These are phyloP conservation scores for Coemansia sp. DNA, from an alignment of 192 early-diverging fungal species.

Conservation along the genomic window DNA sequence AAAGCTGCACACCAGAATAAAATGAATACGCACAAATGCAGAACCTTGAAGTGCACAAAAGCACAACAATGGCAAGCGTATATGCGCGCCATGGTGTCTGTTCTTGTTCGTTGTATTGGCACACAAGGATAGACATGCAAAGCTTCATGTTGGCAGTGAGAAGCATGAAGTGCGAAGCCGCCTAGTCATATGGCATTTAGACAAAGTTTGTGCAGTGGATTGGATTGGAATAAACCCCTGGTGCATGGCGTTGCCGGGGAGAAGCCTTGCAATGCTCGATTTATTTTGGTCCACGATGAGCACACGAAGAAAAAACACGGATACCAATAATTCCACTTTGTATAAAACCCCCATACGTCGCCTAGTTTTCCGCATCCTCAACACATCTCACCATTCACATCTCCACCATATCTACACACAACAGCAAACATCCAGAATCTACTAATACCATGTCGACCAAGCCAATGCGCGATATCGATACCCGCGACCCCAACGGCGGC, in stretches of 20 bases:
- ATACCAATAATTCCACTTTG: too few relatives aligned
- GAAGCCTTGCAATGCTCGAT: too few relatives aligned
- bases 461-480: conserved; percentile 32
- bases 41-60: not conserved
- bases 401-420: not conserved
- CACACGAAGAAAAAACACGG: too few relatives aligned
- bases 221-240: too few relatives aligned
- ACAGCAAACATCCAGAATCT: not conserved
- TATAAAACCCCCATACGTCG: too few relatives aligned
- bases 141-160: not conserved
- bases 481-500: conserved; percentile 27
- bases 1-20: too few relatives aligned
- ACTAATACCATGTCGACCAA: not conserved
- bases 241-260: too few relatives aligned
- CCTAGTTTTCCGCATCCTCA: too few relatives aligned
- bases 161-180: conserved; percentile 1
- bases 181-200: too few relatives aligned
- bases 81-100: not conserved
- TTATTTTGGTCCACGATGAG: too few relatives aligned
- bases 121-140: not conserved
- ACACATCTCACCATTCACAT: too few relatives aligned
- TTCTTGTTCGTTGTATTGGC: not conserved
- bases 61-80: not conserved
- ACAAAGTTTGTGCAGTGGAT: too few relatives aligned
- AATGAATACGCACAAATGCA: not conserved